These are phyloP conservation scores for Xerocomellus chrysenteron DNA, from an alignment of 768 basidiomycete species.

Conservation along the genomic window DNA sequence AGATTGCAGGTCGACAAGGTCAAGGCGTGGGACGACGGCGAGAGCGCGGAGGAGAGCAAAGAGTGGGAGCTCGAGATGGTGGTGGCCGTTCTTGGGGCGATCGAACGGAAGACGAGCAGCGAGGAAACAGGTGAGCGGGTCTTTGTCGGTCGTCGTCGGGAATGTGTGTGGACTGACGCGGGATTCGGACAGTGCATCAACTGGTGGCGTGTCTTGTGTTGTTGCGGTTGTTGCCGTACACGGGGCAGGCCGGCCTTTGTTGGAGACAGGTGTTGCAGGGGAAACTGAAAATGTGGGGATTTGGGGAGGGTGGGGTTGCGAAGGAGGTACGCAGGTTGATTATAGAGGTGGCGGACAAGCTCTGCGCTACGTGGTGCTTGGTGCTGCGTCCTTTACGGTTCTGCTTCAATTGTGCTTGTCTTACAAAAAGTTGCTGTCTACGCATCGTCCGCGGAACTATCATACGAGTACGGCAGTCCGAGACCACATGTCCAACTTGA, in stretches of 20 bases:
- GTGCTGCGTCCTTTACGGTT: no score
- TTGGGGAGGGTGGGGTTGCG: conserved; percentile 53
- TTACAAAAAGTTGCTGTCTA: no score
- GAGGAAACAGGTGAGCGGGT: conserved; percentile 75
- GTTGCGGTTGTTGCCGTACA: conserved; percentile 71
- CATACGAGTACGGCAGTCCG: no score
- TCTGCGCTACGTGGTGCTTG: conserved; percentile 28
- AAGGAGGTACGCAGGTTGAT: conserved; percentile 65
- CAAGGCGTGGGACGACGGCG: conserved; percentile 31
- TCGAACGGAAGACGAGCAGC: conserved; percentile 65
- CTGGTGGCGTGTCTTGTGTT: conserved; percentile 78
- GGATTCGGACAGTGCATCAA: conserved; percentile 64
- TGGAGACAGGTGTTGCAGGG: conserved; percentile 65
- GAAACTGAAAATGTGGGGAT: conserved; percentile 58
- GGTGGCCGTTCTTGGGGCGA: conserved; percentile 79
- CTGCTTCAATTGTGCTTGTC: no score
- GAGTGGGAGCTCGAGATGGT: conserved; percentile 88
- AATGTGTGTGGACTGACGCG: conserved; percentile 1
- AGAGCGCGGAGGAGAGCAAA: conserved; percentile 52
- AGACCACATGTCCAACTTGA: no score
- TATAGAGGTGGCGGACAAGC: conserved; percentile 54
- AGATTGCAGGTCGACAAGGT: conserved; percentile 49
- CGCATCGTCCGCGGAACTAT: no score
- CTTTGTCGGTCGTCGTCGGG: background rate
- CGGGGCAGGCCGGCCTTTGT: conserved; percentile 56